Base-by-base conservation (phyloP, 768 basidiomycete genomes). In the Coprinellus aureogranulatus region DNA sequence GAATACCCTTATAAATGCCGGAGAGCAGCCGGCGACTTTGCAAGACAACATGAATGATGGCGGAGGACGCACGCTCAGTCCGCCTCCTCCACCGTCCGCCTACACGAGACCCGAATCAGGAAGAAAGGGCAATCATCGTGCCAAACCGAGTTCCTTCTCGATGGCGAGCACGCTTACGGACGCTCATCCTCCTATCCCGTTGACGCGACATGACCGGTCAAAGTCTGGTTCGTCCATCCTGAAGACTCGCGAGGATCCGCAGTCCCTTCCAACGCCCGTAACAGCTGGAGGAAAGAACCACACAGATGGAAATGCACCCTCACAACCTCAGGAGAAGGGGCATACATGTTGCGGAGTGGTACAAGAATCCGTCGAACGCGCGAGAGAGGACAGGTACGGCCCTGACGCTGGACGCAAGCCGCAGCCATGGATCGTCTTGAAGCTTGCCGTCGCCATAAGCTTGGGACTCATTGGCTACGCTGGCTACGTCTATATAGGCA, bases 401-500 rank as follows among this genome's bases (percentile, higher is more conserved):
- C 34, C 30, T 23, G 68, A 69, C 39, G 59, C 51, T n/a, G 66
- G 76, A 49, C 69, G 70, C 6, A 81, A 74, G 59, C 81, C 83
- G 0, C 89, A 89, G 59, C 87, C 90, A 54, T 92, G 90, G 90
- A 72, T 89, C 50, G 77, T 82, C 26, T 82, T 80, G 69, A 94
- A 94, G 75, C 63, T 90, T 34, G 76, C 85, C 64, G 76, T 93
- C 26, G 77, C 72, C 3, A 51, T 94, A 2, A 80, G 85, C 0
- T 16, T 81, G 22, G 87, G 75, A 0, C 75, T 94, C 57, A 79
- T 86, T 58, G 84, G 72, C 1, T 94, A 92, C 70, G 67, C 86
- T 3, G 76, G 70, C 25, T 96, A 95, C 68, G 92, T 94, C 2
- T 92, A 92, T 66, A 79, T 90, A 25, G 89, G 79, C 0, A 72